Percentiles rank a stretch among this genome's conserved stretches.
Evolutionary conservation across 441 rosid species (phyloP).

Genomic region (Syzygium malaccense): DNA sequence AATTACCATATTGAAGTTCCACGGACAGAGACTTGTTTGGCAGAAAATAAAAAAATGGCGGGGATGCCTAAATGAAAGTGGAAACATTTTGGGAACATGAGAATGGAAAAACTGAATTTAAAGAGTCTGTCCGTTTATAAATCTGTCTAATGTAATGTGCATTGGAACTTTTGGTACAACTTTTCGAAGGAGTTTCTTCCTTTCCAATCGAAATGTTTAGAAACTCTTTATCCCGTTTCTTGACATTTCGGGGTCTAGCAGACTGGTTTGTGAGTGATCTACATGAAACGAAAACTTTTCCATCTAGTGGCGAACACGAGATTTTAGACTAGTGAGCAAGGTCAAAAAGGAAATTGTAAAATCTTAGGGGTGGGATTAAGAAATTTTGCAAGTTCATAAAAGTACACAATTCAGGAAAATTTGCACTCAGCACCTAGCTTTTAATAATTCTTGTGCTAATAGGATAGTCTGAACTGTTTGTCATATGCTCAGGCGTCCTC

Average conservation of each 20-base stretch:
- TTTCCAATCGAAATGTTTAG: background rate
- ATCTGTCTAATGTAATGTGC: background rate
- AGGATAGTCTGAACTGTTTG: background rate
- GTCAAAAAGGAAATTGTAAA: background rate
- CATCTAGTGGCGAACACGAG: background rate
- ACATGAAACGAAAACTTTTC: background rate
- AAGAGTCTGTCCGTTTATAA: background rate
- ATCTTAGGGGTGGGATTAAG: background rate
- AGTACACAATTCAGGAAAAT: background rate
- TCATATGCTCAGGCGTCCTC: background rate
- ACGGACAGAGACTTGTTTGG: background rate
- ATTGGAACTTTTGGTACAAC: background rate
- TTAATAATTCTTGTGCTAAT: background rate
- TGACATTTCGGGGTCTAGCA: background rate
- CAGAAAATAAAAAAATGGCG: background rate
- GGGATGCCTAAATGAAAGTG: background rate
- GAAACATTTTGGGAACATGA: background rate
- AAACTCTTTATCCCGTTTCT: background rate
- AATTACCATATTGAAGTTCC: background rate
- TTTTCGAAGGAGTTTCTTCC: background rate
- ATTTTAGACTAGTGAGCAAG: background rate
- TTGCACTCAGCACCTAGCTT: background rate
- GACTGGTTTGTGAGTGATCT: background rate
- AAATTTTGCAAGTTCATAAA: background rate
- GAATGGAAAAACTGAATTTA: background rate